These are phyloP conservation scores for Sporothrix phasma DNA, from an alignment of 2,329 filamentous ascomycete species.

Conservation along the genomic window DNA sequence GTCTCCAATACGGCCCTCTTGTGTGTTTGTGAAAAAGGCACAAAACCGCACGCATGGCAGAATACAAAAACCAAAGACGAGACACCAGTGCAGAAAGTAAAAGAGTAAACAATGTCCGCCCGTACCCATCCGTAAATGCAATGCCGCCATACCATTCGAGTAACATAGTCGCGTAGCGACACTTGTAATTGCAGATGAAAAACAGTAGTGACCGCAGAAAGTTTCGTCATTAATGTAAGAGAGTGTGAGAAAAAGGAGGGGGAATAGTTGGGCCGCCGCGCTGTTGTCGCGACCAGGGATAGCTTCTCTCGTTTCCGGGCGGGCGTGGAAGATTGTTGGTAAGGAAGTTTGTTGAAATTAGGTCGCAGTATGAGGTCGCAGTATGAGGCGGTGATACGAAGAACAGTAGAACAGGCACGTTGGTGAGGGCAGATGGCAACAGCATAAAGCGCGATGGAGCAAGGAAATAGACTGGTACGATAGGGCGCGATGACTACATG, in stretches of 20 bases:
- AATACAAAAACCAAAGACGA: not conserved
- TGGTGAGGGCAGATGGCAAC: not conserved
- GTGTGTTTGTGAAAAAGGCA: not conserved
- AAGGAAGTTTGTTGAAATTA: not conserved
- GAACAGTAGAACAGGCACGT: not conserved
- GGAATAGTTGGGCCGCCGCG: not conserved
- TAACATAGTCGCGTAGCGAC: not conserved
- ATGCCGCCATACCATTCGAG: not conserved
- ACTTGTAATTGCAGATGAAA: not conserved
- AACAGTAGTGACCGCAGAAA: not conserved
- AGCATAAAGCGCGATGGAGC: not conserved
- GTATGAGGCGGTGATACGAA: not conserved
- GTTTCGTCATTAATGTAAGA: not conserved
- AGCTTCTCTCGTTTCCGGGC: not conserved
- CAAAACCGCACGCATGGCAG: not conserved
- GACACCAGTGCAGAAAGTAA: not conserved
- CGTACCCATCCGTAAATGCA: not conserved
- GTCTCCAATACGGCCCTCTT: not conserved
- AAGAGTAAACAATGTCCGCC: not conserved
- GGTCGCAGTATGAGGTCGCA: not conserved
- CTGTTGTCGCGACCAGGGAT: not conserved
- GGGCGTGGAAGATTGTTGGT: not conserved
- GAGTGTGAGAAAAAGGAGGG: not conserved
- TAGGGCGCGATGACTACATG: conserved; percentile 32
- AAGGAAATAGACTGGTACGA: not conserved